phyloP scores from a whole-genome alignment of 306 rosid genomes.

The Vigna unguiculata region DNA sequence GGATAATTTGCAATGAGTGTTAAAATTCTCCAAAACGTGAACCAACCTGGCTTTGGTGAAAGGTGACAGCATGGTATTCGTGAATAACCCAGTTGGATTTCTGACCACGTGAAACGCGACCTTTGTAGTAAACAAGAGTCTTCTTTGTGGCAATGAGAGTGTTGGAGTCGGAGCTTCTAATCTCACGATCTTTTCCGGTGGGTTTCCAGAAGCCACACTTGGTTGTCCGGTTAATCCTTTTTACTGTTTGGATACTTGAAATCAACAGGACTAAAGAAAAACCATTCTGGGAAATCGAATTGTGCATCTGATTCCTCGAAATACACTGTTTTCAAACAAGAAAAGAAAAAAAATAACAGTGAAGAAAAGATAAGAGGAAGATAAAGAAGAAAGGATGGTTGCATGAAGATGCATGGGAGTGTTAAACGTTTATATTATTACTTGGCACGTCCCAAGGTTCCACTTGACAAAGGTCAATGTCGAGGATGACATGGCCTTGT shows the following conservation, averaged over 20 bases:
- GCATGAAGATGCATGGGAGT: background rate
- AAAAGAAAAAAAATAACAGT: background rate
- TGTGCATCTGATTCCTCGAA: slow-evolving; percentile 31
- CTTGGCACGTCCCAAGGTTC: slow-evolving; percentile 72
- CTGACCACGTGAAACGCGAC: slow-evolving; percentile 37
- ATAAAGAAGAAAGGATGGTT: background rate
- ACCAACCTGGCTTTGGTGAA: slow-evolving; percentile 52
- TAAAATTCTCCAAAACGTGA: background rate
- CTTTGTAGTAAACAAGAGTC: slow-evolving; percentile 61
- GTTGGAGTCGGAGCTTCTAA: slow-evolving; percentile 40
- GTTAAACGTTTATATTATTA: background rate
- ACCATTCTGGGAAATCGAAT: slow-evolving; percentile 61
- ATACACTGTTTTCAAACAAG: background rate
- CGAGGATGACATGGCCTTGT: slow-evolving; percentile 30
- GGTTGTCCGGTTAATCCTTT: slow-evolving; percentile 55
- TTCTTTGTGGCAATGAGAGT: slow-evolving; percentile 62
- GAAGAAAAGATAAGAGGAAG: background rate
- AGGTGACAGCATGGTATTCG: slow-evolving; percentile 55
- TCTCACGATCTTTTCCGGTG: slow-evolving; percentile 56
- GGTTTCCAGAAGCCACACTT: slow-evolving; percentile 68
- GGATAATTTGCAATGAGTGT: background rate
- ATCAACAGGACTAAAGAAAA: slow-evolving; percentile 54
- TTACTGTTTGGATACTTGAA: slow-evolving; percentile 50
- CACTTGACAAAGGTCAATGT: slow-evolving; percentile 45
- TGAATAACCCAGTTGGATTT: slow-evolving; percentile 70